These are phyloP conservation scores for Rubus idaeus DNA, from an alignment of 306 rosid genomes.

Conservation along the genomic window DNA sequence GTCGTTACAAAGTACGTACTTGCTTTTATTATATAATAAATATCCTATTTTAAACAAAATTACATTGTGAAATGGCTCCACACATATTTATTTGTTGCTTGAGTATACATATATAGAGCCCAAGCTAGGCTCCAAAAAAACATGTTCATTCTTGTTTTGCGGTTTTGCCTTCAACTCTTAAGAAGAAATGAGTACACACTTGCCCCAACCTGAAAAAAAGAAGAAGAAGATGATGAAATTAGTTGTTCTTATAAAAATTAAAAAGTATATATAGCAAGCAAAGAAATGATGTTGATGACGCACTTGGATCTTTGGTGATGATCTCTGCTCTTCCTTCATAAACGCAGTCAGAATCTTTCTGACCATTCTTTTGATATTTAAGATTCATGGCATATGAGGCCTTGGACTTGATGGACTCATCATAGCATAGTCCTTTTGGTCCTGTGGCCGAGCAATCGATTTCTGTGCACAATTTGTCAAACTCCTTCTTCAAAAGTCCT, in stretches of 20 bases:
- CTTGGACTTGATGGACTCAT: background rate
- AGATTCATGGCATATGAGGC: slow-evolving; percentile 3
- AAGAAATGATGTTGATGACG: background rate
- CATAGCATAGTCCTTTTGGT: background rate
- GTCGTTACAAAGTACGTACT: too few relatives aligned
- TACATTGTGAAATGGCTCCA: too few relatives aligned
- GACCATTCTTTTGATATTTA: background rate
- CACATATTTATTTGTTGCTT: too few relatives aligned
- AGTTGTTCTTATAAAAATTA: background rate
- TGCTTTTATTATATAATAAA: too few relatives aligned
- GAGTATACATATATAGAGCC: too few relatives aligned
- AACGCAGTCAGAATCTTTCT: background rate
- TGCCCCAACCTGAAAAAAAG: background rate
- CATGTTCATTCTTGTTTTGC: background rate
- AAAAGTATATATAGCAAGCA: background rate
- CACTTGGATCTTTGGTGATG: background rate
- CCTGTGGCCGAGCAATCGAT: background rate
- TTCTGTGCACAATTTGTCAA: background rate
- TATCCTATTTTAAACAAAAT: too few relatives aligned
- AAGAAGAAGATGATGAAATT: background rate
- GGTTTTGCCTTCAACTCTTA: background rate
- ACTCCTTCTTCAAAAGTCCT: background rate
- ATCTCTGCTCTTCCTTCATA: background rate
- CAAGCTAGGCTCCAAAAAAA: too few relatives aligned
- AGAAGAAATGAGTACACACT: background rate